Percentiles rank a stretch among this genome's conserved stretches.
Conservation (phyloP, 441 rosid genomes). For the Jatropha podagrica region DNA sequence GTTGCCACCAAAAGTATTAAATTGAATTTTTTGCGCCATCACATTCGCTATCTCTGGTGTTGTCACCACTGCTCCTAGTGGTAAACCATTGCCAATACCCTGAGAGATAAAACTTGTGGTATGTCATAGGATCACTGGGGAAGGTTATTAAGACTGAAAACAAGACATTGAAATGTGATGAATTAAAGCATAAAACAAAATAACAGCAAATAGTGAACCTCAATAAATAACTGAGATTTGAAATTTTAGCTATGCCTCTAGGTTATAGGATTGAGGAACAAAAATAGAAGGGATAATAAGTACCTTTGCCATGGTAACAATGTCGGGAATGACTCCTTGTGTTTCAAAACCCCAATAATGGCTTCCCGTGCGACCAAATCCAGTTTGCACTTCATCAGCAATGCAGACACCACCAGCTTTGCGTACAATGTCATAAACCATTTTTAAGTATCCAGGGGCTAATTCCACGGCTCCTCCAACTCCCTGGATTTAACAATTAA, state of each 20-base stretch:
- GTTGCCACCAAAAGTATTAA: conserved; percentile 89
- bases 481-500: conserved; percentile 46
- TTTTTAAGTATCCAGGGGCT: conserved; percentile 85
- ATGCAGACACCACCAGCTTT: conserved; percentile 93
- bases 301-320: conserved; percentile 98
- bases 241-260: not conserved
- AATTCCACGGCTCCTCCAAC: conserved; percentile 95
- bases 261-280: not conserved
- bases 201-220: not conserved
- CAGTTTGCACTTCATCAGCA: conserved; percentile 96
- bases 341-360: conserved; percentile 92
- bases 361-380: conserved; percentile 91
- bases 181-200: not conserved
- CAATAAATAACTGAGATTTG: not conserved
- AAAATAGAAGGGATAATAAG: not conserved
- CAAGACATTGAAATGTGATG: not conserved
- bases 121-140: not conserved
- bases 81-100: conserved; percentile 96
- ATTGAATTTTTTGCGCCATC: conserved; percentile 72
- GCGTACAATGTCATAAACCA: conserved; percentile 69
- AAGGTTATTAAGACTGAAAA: not conserved
- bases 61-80: conserved; percentile 88
- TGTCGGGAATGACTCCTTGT: conserved; percentile 92
- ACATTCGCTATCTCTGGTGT: conserved; percentile 87
- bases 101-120: conserved; percentile 21